Conservation (phyloP, 176 grass and related monocot species). For the Coix lacrymajobi region DNA sequence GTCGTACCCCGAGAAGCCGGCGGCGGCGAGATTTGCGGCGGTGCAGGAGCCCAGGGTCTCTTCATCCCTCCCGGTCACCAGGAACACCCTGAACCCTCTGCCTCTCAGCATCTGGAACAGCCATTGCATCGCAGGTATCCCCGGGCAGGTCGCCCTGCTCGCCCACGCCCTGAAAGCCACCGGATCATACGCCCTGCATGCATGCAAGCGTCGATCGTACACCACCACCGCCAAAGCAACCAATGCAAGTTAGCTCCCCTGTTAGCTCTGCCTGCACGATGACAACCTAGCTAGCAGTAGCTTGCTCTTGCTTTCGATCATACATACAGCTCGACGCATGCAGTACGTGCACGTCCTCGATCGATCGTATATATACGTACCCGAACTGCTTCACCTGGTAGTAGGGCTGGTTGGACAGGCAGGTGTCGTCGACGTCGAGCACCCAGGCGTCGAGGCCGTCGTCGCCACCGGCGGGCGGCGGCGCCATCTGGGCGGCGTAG, state of each 20-base stretch:
- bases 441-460: conserved; percentile 77
- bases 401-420: conserved; percentile 72
- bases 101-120: conserved; percentile 48
- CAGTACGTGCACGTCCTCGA: neutral
- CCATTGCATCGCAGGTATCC: conserved; percentile 43
- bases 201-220: too few species aligned
- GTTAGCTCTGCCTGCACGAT: too few species aligned
- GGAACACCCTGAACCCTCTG: conserved; percentile 54
- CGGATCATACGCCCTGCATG: conserved; percentile 53
- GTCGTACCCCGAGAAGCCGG: conserved; percentile 65
- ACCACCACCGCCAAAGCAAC: too few species aligned
- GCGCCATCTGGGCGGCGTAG: conserved; percentile 25
- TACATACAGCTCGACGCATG: too few species aligned
- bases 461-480: neutral
- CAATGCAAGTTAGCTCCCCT: too few species aligned
- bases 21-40: conserved; percentile 35
- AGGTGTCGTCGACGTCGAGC: conserved; percentile 85
- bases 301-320: too few species aligned
- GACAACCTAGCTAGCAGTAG: too few species aligned
- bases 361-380: neutral
- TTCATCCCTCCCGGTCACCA: conserved; percentile 66
- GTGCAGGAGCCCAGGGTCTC: conserved; percentile 38
- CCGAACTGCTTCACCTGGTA: conserved; percentile 69
- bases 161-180: conserved; percentile 73
- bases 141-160: conserved; percentile 43